phyloP scores from a whole-genome alignment of 768 basidiomycete genomes.

The Lepiota subincarnata region DNA sequence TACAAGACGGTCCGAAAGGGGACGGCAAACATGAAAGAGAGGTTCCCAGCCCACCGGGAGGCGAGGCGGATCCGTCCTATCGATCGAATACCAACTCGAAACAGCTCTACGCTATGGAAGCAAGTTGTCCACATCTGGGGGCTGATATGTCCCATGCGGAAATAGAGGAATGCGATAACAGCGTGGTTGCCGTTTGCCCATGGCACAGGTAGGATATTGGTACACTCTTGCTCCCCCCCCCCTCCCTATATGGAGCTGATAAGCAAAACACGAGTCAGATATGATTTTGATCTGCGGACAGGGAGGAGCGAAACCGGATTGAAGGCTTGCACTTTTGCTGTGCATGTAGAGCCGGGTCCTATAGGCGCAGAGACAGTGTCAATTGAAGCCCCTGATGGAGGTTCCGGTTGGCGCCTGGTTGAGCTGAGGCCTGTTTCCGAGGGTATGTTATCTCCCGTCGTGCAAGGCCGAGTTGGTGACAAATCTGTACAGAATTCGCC shows the following conservation, averaged over 20 bases:
- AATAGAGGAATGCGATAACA: conserved; percentile 63
- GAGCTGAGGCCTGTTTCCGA: conserved; percentile 71
- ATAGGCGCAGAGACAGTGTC: conserved; percentile 46
- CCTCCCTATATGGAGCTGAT: neutral
- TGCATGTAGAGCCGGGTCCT: conserved; percentile 43
- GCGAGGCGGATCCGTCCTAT: conserved; percentile 15
- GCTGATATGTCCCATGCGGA: conserved; percentile 79
- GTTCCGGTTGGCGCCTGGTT: conserved; percentile 57
- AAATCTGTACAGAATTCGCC: conserved; percentile 47
- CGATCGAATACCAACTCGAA: conserved; percentile 13
- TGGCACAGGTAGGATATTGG: conserved; percentile 56
- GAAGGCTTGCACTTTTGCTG: conserved; percentile 61
- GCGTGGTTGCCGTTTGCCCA: conserved; percentile 65
- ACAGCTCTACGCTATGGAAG: conserved; percentile 77
- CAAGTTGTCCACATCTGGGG: conserved; percentile 75
- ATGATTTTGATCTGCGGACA: conserved; percentile 69
- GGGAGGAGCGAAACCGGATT: conserved; percentile 70
- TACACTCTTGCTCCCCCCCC: neutral
- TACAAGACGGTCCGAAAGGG: conserved; percentile 11
- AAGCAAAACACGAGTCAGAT: conserved; percentile 33
- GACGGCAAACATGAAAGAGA: conserved; percentile 4
- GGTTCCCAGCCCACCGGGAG: neutral
- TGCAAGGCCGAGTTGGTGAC: neutral
- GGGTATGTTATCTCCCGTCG: conserved; percentile 32
- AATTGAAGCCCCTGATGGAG: conserved; percentile 53